Evolutionary conservation across 2,329 filamentous ascomycete species (phyloP), one percentile per base, ranked within the genome.

Genomic region (Neonectria punicea): DNA sequence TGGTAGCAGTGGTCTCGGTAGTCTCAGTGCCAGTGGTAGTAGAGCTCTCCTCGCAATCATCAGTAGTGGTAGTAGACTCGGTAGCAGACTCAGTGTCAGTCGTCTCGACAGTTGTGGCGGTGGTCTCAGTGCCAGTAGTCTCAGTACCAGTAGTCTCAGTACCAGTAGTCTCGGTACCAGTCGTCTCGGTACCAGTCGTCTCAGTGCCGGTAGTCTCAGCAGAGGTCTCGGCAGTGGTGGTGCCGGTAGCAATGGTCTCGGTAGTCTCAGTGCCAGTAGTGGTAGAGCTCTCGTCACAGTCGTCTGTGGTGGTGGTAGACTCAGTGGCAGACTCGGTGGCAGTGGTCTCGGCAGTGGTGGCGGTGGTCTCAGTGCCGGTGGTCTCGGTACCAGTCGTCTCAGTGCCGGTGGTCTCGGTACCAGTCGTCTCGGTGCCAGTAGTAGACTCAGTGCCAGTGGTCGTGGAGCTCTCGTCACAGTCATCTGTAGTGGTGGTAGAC

Each of bases 111-210:
- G 51, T 56, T 16, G 46, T 49, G 6, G 25, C 51, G 25, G 53
- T 65, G 9, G 54, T 59, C 41, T 61, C 36, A 39, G 65, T 53
- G 34, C 63, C 25, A 20, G 59, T 68, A 28, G 68, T 70, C 1
- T 55, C 61, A 10, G 55, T 53, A 43, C 25, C 53, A 9, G 61
- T 39, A 9, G 55, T 55, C 55, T 56, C 58, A 10, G 63, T 61
- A 0, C 22, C 57, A 2, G 53, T 59, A 10, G 57, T 50, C 22
- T 57, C 62, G 1, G 69, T 70, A 20, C 13, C 41, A 5, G 36
- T 58, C 2, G 20, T 22, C 20, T n/a, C n/a, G 30, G 58, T 49
- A 18, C n/a, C n/a, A n/a, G n/a, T n/a, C n/a, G 44, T 6, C 8
- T 46, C 41, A n/a, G 63, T 53, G 47, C 22, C 44, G 3, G 55